Evolutionary conservation across 2,329 filamentous ascomycete species (phyloP).

Genomic region (Rhynchosporium graminicola): DNA sequence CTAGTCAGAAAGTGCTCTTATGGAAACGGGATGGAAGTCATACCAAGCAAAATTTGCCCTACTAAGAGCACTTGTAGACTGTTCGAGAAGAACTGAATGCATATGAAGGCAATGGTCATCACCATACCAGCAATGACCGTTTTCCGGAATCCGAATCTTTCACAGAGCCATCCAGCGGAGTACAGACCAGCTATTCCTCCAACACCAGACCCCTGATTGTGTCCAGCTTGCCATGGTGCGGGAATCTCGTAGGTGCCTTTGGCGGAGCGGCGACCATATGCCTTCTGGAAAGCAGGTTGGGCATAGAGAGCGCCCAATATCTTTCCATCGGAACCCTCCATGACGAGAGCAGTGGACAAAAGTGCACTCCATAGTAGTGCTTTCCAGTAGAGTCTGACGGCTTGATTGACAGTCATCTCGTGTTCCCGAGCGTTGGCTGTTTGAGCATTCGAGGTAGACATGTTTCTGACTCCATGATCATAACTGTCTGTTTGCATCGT

Average conservation of each 20-base stretch:
- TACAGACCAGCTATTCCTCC: slow-evolving; percentile 48
- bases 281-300: slow-evolving; percentile 35
- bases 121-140: slow-evolving; percentile 48
- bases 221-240: slow-evolving; percentile 45
- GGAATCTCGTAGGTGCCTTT: slow-evolving; percentile 39
- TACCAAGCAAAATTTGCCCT: slow-evolving; percentile 49
- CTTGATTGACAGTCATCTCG: too few relatives aligned
- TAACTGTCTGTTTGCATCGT: too few relatives aligned
- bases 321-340: slow-evolving; percentile 45
- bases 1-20: too few relatives aligned
- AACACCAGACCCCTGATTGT: slow-evolving; percentile 44
- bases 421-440: too few relatives aligned
- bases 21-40: slow-evolving; percentile 26
- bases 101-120: slow-evolving; percentile 47
- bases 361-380: slow-evolving; percentile 38
- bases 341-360: slow-evolving; percentile 43
- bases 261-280: slow-evolving; percentile 35
- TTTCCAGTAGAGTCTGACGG: too few relatives aligned
- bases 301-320: slow-evolving; percentile 42
- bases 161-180: slow-evolving; percentile 44
- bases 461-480: too few relatives aligned
- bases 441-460: too few relatives aligned
- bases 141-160: slow-evolving; percentile 48
- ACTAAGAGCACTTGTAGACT: slow-evolving; percentile 48
- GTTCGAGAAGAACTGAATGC: slow-evolving; percentile 51